phyloP scores from a whole-genome alignment of 2,329 filamentous ascomycete genomes.

The Sclerotiophoma versabilis region DNA sequence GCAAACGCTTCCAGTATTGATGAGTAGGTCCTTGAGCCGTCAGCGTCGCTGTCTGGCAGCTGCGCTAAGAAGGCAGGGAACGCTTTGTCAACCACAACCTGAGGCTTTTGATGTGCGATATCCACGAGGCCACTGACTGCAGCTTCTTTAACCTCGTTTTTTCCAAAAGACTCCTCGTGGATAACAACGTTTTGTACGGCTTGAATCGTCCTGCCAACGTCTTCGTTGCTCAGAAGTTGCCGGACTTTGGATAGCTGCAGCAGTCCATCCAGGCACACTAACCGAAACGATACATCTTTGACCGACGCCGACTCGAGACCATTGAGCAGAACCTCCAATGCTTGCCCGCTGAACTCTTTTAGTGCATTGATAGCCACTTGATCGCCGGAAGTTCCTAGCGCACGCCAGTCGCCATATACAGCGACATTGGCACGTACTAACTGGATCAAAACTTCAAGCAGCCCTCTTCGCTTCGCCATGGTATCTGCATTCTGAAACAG shows the following conservation, averaged over 20 bases:
- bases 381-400: conserved; percentile 48
- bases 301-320: conserved; percentile 54
- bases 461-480: conserved; percentile 67
- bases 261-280: conserved; percentile 55
- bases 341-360: conserved; percentile 50
- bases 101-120: conserved; percentile 68
- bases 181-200: conserved; percentile 68
- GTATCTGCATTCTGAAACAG: conserved; percentile 68
- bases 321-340: conserved; percentile 52
- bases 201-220: conserved; percentile 61
- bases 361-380: conserved; percentile 47
- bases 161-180: conserved; percentile 63
- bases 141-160: conserved; percentile 64
- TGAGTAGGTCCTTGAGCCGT: conserved; percentile 57
- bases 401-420: conserved; percentile 64
- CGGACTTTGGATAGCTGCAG: conserved; percentile 53
- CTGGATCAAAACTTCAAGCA: conserved; percentile 67
- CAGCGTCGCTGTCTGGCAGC: conserved; percentile 64
- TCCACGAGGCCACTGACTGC: conserved; percentile 66
- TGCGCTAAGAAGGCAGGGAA: conserved; percentile 71
- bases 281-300: conserved; percentile 59
- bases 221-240: conserved; percentile 51
- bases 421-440: conserved; percentile 65
- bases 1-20: conserved; percentile 68
- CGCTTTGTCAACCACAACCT: conserved; percentile 68